These are phyloP conservation scores for Rhodotorula sp. DNA, from an alignment of 1,284 basidiomycete species.

Conservation along the genomic window DNA sequence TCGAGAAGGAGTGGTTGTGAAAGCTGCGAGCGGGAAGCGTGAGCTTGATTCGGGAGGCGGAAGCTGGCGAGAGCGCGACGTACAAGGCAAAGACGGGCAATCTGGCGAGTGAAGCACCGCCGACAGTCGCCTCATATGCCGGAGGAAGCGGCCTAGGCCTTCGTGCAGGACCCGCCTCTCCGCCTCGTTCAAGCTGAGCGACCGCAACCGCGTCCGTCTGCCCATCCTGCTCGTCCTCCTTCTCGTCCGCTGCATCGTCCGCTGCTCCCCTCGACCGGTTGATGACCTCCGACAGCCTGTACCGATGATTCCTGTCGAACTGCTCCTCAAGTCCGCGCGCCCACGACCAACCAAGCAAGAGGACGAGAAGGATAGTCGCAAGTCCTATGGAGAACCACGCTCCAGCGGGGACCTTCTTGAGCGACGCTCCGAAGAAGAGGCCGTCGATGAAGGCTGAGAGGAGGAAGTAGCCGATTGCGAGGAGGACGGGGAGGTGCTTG, in stretches of 20 bases:
- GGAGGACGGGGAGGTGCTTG: constrained; percentile 47
- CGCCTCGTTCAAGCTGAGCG: not conserved
- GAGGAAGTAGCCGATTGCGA: constrained; percentile 57
- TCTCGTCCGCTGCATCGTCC: not conserved
- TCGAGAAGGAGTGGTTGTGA: constrained; percentile 29
- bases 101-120: constrained; percentile 10
- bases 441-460: constrained; percentile 55
- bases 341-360: constrained; percentile 39
- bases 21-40: constrained; percentile 8
- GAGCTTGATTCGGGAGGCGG: not conserved
- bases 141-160: not conserved
- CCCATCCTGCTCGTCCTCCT: not conserved
- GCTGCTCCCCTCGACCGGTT: constrained; percentile 7
- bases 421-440: constrained; percentile 40
- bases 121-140: not conserved
- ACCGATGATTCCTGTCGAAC: constrained; percentile 38
- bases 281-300: constrained; percentile 38
- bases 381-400: constrained; percentile 42
- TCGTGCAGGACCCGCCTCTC: not conserved
- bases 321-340: constrained; percentile 39
- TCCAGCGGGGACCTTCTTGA: constrained; percentile 40
- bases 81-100: constrained; percentile 32
- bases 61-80: not conserved
- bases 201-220: not conserved
- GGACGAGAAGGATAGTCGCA: constrained; percentile 28